Percentiles rank a stretch among this genome's conserved stretches.
phyloP scores from a whole-genome alignment of 495 filamentous ascomycete species.

The Talaromyces liani region DNA sequence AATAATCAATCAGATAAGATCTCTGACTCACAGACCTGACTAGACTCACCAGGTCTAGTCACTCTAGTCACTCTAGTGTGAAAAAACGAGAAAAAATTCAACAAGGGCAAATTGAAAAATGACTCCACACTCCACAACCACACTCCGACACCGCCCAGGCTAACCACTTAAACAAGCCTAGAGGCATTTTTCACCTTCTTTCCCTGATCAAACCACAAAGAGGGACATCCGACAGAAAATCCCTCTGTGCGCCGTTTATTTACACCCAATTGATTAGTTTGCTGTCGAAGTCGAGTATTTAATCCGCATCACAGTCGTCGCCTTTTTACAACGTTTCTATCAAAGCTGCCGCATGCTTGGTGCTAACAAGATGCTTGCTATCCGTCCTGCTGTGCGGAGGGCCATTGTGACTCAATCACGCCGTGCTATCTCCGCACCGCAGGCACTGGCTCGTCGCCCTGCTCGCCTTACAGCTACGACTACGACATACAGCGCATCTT shows the following conservation, averaged over 20 bases:
- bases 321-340: background rate
- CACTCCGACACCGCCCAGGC: constrained; percentile 1
- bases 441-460: constrained; percentile 11
- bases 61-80: too few relatives aligned
- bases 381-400: constrained; percentile 46
- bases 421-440: constrained; percentile 41
- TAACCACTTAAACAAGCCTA: background rate
- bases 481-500: background rate
- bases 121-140: background rate
- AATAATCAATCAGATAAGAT: background rate
- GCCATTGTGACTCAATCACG: constrained; percentile 36
- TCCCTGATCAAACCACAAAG: background rate
- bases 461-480: background rate
- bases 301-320: background rate
- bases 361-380: constrained; percentile 39
- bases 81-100: background rate
- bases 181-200: background rate
- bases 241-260: constrained; percentile 6
- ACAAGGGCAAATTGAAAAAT: too few relatives aligned
- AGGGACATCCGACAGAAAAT: background rate
- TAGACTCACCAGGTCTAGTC: background rate
- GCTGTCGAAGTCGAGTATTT: background rate
- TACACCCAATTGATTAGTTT: constrained; percentile 7
- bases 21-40: background rate
- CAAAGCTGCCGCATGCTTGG: constrained; percentile 42